Evolutionary conservation across 768 basidiomycete genomes (phyloP).

Genomic region (Phlebiopsis flavidoalba): DNA sequence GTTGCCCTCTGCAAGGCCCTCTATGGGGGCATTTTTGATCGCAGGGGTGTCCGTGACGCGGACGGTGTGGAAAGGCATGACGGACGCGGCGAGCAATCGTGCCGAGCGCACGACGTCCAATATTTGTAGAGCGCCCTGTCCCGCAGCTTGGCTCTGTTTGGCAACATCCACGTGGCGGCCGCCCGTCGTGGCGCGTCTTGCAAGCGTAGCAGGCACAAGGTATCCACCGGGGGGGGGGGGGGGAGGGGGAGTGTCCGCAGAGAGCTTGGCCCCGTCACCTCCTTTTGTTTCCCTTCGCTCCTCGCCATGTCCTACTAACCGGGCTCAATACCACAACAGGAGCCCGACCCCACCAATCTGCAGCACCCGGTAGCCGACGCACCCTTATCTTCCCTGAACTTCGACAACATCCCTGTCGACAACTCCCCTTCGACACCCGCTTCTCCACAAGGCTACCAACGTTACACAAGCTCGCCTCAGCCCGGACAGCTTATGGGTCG

Average conservation of each 20-base stretch:
- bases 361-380: conserved; percentile 87
- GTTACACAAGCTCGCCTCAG: conserved; percentile 52
- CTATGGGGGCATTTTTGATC: conserved; percentile 81
- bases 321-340: conserved; percentile 27
- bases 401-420: too few species aligned
- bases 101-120: conserved; percentile 6
- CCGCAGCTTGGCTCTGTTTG: conserved; percentile 10
- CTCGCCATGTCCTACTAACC: conserved; percentile 32
- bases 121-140: conserved; percentile 4
- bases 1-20: conserved; percentile 82
- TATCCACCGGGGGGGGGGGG: too few species aligned
- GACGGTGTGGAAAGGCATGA: conserved; percentile 44
- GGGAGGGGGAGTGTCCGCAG: neutral
- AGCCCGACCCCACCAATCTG: conserved; percentile 79
- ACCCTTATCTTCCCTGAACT: too few species aligned
- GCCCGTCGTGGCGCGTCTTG: conserved; percentile 6
- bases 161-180: conserved; percentile 3
- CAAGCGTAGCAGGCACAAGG: neutral
- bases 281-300: neutral
- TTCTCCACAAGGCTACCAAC: conserved; percentile 72
- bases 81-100: neutral
- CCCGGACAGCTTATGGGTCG: conserved; percentile 19
- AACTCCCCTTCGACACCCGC: conserved; percentile 74
- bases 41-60: conserved; percentile 64
- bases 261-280: neutral